Base-by-base conservation (phyloP, 2,329 filamentous ascomycete species). In the Ophiostoma sp. region DNA sequence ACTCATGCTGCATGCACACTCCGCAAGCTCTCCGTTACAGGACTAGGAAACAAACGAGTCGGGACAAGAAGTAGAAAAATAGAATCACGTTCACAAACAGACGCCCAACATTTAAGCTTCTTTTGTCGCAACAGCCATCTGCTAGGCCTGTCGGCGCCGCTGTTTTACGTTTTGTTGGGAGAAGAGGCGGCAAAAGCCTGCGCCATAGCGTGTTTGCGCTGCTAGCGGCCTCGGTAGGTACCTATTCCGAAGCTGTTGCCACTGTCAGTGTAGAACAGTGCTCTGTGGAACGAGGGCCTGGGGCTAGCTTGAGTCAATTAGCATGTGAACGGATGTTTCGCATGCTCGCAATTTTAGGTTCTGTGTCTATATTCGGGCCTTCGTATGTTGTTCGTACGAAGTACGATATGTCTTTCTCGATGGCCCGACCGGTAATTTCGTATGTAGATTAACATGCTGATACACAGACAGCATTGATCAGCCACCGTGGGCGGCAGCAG, bases 171-270 rank as follows among this genome's bases (percentile, higher is more conserved):
- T 55, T 55, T 55, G 49, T 55, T 55, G 49, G 49, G 49, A 55
- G 4, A 55, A 55, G 49, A 27, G 49, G 49, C 49, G 18, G 18
- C 18, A 55, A 11, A 14, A 14, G 49, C 49, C 49, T 55, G 49
- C 27, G 49, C 49, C 49, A 55, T 55, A 55, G 49, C 49, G 49
- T 55, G 49, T 55, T 55, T 55, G 49, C 49, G 18, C 49, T 55
- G 49, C 49, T 55, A 55, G 18, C 49, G 49, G 49, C 49, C 49
- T 55, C 49, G 49, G 49, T 55, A 55, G 49, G 49, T 27, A 55
- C 49, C 49, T n/a, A 55, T 9, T 36, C 27, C 27, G 27, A 27
- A 27, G 27, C 27, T 27, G 27, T 27, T 27, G 27, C 27, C 27
- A 27, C 27, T 27, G 27, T 27, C 27, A 27, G 27, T 27, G 27